phyloP scores from a whole-genome alignment of 768 basidiomycete genomes.

The Suillus cothurnatus region DNA sequence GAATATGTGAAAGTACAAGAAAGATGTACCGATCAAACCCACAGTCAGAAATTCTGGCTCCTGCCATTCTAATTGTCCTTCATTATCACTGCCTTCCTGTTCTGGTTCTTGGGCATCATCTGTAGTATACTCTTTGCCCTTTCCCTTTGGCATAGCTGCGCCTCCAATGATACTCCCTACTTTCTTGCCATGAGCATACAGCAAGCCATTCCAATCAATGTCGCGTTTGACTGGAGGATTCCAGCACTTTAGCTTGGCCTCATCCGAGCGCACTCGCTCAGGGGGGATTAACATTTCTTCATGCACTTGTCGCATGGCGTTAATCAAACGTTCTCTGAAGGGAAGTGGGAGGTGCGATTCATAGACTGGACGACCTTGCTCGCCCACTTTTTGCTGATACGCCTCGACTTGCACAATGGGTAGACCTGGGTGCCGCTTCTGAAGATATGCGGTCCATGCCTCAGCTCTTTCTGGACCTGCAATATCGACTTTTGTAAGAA shows the following conservation, averaged over 20 bases:
- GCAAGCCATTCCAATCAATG: slow-evolving; percentile 75
- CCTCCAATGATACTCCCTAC: slow-evolving; percentile 50
- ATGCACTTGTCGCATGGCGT: slow-evolving; percentile 67
- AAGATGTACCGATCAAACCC: slow-evolving; percentile 69
- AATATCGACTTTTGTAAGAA: slow-evolving; percentile 89
- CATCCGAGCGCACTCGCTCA: slow-evolving; percentile 48
- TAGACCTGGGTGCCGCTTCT: slow-evolving; percentile 50
- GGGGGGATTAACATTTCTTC: slow-evolving; percentile 70
- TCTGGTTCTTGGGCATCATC: slow-evolving; percentile 29
- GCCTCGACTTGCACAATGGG: slow-evolving; percentile 78
- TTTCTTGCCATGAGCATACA: slow-evolving; percentile 44
- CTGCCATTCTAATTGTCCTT: slow-evolving; percentile 20
- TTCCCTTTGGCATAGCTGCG: slow-evolving; percentile 36
- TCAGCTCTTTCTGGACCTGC: slow-evolving; percentile 63
- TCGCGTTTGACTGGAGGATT: slow-evolving; percentile 58
- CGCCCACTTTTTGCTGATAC: slow-evolving; percentile 56
- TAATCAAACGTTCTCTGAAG: slow-evolving; percentile 65
- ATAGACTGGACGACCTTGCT: slow-evolving; percentile 50
- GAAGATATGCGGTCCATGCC: slow-evolving; percentile 68
- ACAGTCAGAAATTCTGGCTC: slow-evolving; percentile 71
- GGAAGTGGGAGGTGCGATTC: slow-evolving; percentile 70
- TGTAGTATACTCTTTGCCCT: slow-evolving; percentile 13
- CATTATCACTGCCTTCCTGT: slow-evolving; percentile 22
- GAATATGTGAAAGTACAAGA: not conserved
- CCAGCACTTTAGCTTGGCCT: slow-evolving; percentile 61